A percentile compares a stretch with the other conserved stretches of the same genome.
Conservation (phyloP, 306 rosid genomes). For the Sicyos edulis region DNA sequence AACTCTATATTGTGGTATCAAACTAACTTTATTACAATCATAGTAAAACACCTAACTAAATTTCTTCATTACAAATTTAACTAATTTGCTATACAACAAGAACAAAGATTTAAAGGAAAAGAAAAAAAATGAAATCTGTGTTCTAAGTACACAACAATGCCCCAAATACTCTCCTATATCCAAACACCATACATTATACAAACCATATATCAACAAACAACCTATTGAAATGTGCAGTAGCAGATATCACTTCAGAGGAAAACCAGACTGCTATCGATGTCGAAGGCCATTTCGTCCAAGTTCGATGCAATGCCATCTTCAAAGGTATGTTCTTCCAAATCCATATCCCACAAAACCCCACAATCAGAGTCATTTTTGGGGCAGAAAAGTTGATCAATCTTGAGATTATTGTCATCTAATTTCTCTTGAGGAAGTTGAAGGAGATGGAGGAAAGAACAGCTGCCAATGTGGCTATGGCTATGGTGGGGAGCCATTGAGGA, state of each 20-base stretch:
- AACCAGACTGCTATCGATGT: slow-evolving; percentile 54
- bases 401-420: slow-evolving; percentile 26
- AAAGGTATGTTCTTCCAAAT: slow-evolving; percentile 48
- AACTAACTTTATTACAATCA: slow-evolving; percentile 10
- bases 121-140: neutral
- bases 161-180: slow-evolving; percentile 15
- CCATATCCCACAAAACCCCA: slow-evolving; percentile 80
- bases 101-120: slow-evolving; percentile 13
- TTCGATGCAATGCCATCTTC: slow-evolving; percentile 38
- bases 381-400: slow-evolving; percentile 29
- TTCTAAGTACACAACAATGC: slow-evolving; percentile 12
- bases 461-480: slow-evolving; percentile 25
- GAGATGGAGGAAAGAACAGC: slow-evolving; percentile 45
- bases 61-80: neutral
- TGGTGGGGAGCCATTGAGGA: slow-evolving; percentile 38
- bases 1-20: slow-evolving; percentile 7
- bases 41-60: neutral
- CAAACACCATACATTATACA: slow-evolving; percentile 10
- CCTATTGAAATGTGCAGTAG: neutral
- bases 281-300: slow-evolving; percentile 63
- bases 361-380: slow-evolving; percentile 49
- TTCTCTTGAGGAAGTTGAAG: slow-evolving; percentile 45
- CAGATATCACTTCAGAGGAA: slow-evolving; percentile 35
- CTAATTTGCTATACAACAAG: slow-evolving; percentile 18
- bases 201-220: slow-evolving; percentile 5